phyloP scores from a whole-genome alignment of 495 filamentous ascomycete genomes.

The Xylaria flabelliformis region DNA sequence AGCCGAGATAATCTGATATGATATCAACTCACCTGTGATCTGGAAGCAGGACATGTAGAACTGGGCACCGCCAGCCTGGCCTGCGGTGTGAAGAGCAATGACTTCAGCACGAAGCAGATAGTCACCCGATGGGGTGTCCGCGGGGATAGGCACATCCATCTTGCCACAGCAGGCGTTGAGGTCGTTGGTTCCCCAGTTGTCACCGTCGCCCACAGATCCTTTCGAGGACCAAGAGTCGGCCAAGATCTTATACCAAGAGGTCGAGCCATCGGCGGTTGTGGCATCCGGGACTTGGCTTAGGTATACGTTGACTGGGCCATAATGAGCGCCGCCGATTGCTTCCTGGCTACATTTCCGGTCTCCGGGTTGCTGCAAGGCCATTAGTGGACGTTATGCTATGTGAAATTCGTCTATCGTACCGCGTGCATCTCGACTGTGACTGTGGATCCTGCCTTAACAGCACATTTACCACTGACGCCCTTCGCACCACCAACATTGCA shows the following conservation, averaged over 20 bases:
- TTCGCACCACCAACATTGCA: constrained; percentile 42
- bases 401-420: constrained; percentile 28
- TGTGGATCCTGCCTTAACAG: constrained; percentile 46
- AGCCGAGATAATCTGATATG: neutral
- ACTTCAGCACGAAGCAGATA: constrained; percentile 53
- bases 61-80: constrained; percentile 42
- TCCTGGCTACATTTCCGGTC: constrained; percentile 51
- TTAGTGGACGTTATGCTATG: constrained; percentile 41
- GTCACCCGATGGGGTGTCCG: constrained; percentile 47
- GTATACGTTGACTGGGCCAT: constrained; percentile 58
- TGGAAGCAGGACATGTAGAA: constrained; percentile 53
- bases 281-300: constrained; percentile 55
- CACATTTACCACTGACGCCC: constrained; percentile 36
- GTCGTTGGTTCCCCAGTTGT: constrained; percentile 47
- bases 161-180: constrained; percentile 52
- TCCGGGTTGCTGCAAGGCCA: constrained; percentile 48
- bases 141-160: constrained; percentile 46
- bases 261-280: constrained; percentile 43
- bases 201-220: constrained; percentile 46
- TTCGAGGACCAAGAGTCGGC: constrained; percentile 40
- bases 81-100: constrained; percentile 51
- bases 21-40: constrained; percentile 31
- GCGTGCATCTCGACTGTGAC: constrained; percentile 60
- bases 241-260: constrained; percentile 53
- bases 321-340: constrained; percentile 59